Evolutionary conservation across 805 yeast genomes (phyloP), one percentile per base, ranked within the genome.

Genomic region (Suhomyces pyralidae): DNA sequence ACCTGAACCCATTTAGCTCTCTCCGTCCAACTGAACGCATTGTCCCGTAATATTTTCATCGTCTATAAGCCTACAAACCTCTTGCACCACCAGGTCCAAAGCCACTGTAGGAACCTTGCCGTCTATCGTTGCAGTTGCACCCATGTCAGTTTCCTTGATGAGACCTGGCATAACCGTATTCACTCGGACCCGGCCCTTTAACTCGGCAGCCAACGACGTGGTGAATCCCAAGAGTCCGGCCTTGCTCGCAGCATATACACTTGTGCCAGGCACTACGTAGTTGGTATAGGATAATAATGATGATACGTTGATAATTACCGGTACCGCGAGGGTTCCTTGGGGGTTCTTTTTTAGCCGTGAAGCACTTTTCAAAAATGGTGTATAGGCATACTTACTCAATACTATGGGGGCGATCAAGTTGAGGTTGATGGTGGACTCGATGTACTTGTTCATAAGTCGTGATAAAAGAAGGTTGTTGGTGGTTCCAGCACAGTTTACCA

Each of bases 151-250:
- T 24, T 81, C 86, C 5, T 68, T 69, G 1, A 85, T 74, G 28
- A 88, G 68, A 0, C 93, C 93, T 0, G 96, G 94, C 17, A 84
- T 65, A 1, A 90, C 65, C 1, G 86, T 73, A 64, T 88, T 88
- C 43, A 85, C 85, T 38, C 89, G 66, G 2, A 90, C 76, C 8
- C 74, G 73, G 0, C 81, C 67, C 12, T 77, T 78, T 54, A 86
- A 62, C 58, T 90, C 97, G 0, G 65, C 58, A 0, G 92, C 86
- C 32, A 88, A 63, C 0, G 85, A 65, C 45, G 73, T 67, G 0
- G 90, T 80, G 58, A 89, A 82, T 3, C 86, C 86, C 46, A 80
- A 68, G 3, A 90, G 61, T 0, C 90, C 96, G 0, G 86, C 84
- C 62, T 90, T 90, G 50, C 86, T 73, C 0, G 91, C 88, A 0